A percentile compares a stretch with the other conserved stretches of the same genome.
These are phyloP conservation scores for Candida tetrigidarum DNA, from an alignment of 1,139 yeast genomes.

Conservation along the genomic window DNA sequence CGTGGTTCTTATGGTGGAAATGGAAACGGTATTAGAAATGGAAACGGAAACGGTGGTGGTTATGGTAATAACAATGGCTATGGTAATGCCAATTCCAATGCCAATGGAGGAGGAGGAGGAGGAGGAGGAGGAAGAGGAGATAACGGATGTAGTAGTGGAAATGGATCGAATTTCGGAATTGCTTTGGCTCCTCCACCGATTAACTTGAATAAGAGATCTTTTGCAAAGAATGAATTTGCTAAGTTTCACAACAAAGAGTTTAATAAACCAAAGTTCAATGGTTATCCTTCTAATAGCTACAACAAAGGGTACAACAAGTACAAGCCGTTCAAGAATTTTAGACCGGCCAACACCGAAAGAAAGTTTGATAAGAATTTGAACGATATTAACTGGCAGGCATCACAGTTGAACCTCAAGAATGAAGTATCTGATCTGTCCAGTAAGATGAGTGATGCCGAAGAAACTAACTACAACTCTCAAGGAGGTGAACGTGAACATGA, in stretches of 20 bases:
- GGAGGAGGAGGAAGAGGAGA: too few species aligned
- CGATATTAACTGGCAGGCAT: constrained; percentile 13
- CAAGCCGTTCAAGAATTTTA: not conserved
- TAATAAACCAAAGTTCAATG: constrained; percentile 18
- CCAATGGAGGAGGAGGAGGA: too few species aligned
- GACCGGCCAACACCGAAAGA: constrained; percentile 2
- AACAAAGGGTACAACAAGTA: constrained; percentile 12
- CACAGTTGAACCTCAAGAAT: constrained; percentile 14
- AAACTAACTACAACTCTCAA: not conserved
- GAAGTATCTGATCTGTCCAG: constrained; percentile 6
- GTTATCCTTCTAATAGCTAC: constrained; percentile 19
- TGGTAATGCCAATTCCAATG: too few species aligned
- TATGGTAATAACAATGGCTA: too few species aligned
- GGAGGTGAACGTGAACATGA: too few species aligned
- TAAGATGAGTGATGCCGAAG: not conserved
- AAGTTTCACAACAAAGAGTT: constrained; percentile 9
- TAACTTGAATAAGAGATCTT: constrained; percentile 49
- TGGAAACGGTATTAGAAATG: not conserved
- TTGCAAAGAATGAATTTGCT: constrained; percentile 4
- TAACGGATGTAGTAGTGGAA: too few species aligned
- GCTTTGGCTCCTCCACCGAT: constrained; percentile 79
- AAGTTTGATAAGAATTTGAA: constrained; percentile 1
- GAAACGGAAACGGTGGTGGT: not conserved
- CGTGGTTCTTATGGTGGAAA: not conserved
- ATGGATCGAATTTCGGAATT: constrained; percentile 29